A percentile compares a stretch with the other conserved stretches of the same genome.
phyloP scores from a whole-genome alignment of 768 basidiomycete species.

The Amyloporia xantha region DNA sequence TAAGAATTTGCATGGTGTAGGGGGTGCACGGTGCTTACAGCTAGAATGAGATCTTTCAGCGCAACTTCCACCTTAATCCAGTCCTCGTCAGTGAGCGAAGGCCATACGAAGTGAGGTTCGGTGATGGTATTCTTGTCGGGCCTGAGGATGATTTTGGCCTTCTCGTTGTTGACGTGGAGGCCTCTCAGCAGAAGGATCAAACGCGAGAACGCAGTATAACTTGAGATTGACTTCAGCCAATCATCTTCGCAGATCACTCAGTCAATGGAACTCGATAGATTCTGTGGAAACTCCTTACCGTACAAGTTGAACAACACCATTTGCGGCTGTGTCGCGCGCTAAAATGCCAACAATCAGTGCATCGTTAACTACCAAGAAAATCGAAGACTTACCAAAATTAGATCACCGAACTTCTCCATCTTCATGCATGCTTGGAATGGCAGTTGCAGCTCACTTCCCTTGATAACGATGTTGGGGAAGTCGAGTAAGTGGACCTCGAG shows the following conservation, averaged over 20 bases:
- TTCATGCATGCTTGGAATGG: slow-evolving; percentile 99
- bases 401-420: slow-evolving; percentile 99
- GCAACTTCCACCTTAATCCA: slow-evolving; percentile 99
- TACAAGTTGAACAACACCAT: slow-evolving; percentile 99
- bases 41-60: slow-evolving; percentile 93
- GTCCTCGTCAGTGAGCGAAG: slow-evolving; percentile 85
- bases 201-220: slow-evolving; percentile 98
- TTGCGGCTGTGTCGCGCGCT: slow-evolving; percentile 96
- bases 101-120: slow-evolving; percentile 98
- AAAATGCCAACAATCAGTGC: slow-evolving; percentile 10
- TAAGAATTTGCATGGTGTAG: too few species aligned
- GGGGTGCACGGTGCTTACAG: too few species aligned
- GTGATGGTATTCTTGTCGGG: slow-evolving; percentile 97
- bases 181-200: slow-evolving; percentile 95
- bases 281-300: too few species aligned
- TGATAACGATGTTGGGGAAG: slow-evolving; percentile 99
- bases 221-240: slow-evolving; percentile 98
- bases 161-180: slow-evolving; percentile 98
- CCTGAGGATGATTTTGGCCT: slow-evolving; percentile 96
- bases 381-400: slow-evolving; percentile 61
- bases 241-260: slow-evolving; percentile 60
- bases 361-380: not conserved
- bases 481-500: slow-evolving; percentile 98
- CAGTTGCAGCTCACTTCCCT: slow-evolving; percentile 94
- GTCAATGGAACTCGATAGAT: too few species aligned